Evolutionary conservation across 2,329 filamentous ascomycete genomes (phyloP).

Genomic region (Penicillium rolfsii): DNA sequence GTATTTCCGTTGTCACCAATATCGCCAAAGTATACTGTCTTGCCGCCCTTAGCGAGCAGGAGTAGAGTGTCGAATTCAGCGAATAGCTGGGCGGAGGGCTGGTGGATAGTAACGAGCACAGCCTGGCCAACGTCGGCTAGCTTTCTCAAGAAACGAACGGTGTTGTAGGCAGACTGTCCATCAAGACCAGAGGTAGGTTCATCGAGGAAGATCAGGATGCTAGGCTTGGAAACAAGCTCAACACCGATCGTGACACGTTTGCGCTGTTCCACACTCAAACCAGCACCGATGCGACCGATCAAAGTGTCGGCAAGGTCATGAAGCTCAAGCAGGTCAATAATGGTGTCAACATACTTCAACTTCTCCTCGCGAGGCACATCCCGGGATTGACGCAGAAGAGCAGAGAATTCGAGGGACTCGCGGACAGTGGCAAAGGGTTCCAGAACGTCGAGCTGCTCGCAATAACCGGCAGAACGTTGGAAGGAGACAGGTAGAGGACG

Average conservation of each 20-base stretch:
- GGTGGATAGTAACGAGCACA: conserved; percentile 72
- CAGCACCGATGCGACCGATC: conserved; percentile 51
- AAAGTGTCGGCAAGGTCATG: conserved; percentile 67
- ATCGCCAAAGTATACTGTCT: conserved; percentile 70
- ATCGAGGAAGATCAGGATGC: conserved; percentile 69
- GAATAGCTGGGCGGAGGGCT: conserved; percentile 68
- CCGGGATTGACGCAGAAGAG: conserved; percentile 61
- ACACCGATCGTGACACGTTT: conserved; percentile 74
- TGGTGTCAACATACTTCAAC: conserved; percentile 65
- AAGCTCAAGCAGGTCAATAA: conserved; percentile 66
- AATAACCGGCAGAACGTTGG: conserved; percentile 69
- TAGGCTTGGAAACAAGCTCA: conserved; percentile 70
- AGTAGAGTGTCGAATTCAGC: conserved; percentile 72
- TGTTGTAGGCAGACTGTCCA: conserved; percentile 67
- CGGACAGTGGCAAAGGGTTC: conserved; percentile 67
- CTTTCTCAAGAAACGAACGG: conserved; percentile 68
- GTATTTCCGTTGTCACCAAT: conserved; percentile 67
- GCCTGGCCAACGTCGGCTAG: conserved; percentile 67
- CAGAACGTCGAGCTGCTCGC: conserved; percentile 70
- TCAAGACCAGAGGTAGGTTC: conserved; percentile 72
- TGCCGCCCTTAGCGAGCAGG: conserved; percentile 67
- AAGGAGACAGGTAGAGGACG: conserved; percentile 62
- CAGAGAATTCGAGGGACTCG: conserved; percentile 69
- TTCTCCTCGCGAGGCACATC: conserved; percentile 60
- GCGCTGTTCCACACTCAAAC: conserved; percentile 65